A percentile compares a stretch with the other conserved stretches of the same genome.
These are phyloP conservation scores for Myxozyma kluyveri DNA, from an alignment of 805 yeast genomes.

Conservation along the genomic window DNA sequence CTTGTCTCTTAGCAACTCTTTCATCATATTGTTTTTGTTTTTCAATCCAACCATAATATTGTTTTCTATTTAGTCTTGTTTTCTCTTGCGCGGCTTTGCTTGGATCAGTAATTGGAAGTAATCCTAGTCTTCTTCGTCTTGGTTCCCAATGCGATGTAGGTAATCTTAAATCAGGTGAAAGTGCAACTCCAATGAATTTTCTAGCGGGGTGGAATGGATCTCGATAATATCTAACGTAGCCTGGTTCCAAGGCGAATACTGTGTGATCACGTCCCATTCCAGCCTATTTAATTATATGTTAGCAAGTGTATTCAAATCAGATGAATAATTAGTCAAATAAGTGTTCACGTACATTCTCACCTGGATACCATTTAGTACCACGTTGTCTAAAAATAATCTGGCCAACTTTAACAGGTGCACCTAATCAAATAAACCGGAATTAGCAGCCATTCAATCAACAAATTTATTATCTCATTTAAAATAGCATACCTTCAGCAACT, in stretches of 20 bases:
- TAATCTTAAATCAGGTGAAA: constrained; percentile 57
- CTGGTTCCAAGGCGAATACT: constrained; percentile 85
- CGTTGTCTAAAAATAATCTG: constrained; percentile 90
- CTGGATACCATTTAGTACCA: constrained; percentile 93
- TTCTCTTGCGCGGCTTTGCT: constrained; percentile 57
- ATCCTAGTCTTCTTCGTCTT: constrained; percentile 79
- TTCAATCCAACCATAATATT: constrained; percentile 38
- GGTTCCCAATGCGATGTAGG: constrained; percentile 95
- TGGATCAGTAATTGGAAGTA: constrained; percentile 50
- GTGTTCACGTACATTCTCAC: constrained; percentile 60
- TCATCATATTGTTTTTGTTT: constrained; percentile 12
- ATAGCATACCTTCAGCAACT: constrained; percentile 68
- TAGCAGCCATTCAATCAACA: constrained; percentile 25
- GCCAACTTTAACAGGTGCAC: constrained; percentile 64
- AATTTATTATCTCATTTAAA: neutral
- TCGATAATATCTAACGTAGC: constrained; percentile 82
- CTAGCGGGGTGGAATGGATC: constrained; percentile 97
- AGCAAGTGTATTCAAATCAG: neutral
- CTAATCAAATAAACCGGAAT: constrained; percentile 6
- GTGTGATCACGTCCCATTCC: constrained; percentile 91
- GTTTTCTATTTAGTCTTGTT: constrained; percentile 64
- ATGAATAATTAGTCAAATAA: neutral
- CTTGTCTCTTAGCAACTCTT: constrained; percentile 8
- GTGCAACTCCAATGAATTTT: constrained; percentile 83
- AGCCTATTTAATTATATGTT: constrained; percentile 14